phyloP scores from a whole-genome alignment of 2,329 filamentous ascomycete genomes.

The Ceratocystiopsis minuta region DNA sequence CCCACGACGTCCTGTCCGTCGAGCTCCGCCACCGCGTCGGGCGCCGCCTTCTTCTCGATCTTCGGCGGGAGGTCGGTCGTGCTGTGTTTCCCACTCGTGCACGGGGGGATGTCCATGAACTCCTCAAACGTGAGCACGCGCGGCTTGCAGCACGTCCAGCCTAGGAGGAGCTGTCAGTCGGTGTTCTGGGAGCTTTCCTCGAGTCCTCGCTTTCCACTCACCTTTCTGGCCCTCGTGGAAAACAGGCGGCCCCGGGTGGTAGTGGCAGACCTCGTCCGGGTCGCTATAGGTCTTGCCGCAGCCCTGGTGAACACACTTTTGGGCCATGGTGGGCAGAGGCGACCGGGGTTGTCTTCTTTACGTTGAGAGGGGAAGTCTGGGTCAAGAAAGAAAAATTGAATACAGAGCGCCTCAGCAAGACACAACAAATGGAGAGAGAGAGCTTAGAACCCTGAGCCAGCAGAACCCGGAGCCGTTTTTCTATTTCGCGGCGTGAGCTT shows the following conservation, averaged over 20 bases:
- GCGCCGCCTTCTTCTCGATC: slow-evolving; percentile 43
- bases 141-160: slow-evolving; percentile 98
- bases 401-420: too few relatives aligned
- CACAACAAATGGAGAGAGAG: too few relatives aligned
- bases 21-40: slow-evolving; percentile 18
- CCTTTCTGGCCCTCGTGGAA: slow-evolving; percentile 99
- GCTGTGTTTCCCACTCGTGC: slow-evolving; percentile 83
- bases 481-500: too few relatives aligned
- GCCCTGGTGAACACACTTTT: slow-evolving; percentile 91
- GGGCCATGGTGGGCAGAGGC: slow-evolving; percentile 34
- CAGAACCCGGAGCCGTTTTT: too few relatives aligned
- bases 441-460: too few relatives aligned
- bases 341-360: too few relatives aligned
- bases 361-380: too few relatives aligned
- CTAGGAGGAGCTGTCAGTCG: slow-evolving; percentile 29
- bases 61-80: slow-evolving; percentile 55
- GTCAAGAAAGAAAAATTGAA: too few relatives aligned
- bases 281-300: slow-evolving; percentile 81
- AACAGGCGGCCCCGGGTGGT: slow-evolving; percentile 83
- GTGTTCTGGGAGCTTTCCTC: background rate
- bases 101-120: slow-evolving; percentile 82
- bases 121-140: slow-evolving; percentile 95
- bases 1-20: slow-evolving; percentile 10
- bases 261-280: slow-evolving; percentile 64
- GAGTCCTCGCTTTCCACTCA: slow-evolving; percentile 22